Base-by-base conservation (phyloP, 2,329 filamentous ascomycete species). In the Paracamarosporium sp. region DNA sequence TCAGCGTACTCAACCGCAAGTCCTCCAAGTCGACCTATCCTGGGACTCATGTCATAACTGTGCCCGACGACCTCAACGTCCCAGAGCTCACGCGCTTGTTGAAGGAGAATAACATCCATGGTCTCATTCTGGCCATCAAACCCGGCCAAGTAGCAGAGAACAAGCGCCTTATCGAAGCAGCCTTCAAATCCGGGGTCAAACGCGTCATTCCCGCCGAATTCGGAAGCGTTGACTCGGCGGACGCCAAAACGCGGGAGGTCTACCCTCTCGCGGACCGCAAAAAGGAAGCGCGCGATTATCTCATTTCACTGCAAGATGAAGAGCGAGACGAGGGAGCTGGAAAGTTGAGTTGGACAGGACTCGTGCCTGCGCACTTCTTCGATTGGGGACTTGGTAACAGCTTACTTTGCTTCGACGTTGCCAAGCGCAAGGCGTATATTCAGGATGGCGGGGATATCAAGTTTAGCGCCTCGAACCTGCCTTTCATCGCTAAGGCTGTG, bases 201-300 rank as follows among this genome's bases (percentile, higher is more conserved):
- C 80, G 86, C 5, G 85, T 87, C 61, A 84, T 88, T 7, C 86
- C 86, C 0, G 85, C 85, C 17, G 88, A 90, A 55, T 90, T 84
- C 60, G 82, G 77, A 11, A 74, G 71, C 54, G 80, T 77, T 65
- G 81, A 76, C 61, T 79, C 67, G 55, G 79, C 70, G 40, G 79
- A 69, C 70, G 74, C 54, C 61, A 75, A 55, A 65, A 80, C 60
- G 50, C 75, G 76, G 35, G 70, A 77, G 20, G 65, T 80, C 1
- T 75, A 89, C 1, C 82, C 86, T 1, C 71, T 87, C 1, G 87
- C 86, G 65, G 75, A 70, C 28, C 72, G 75, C 56, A 90, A 90
- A 60, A 71, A 73, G 38, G 60, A 52, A 0, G 66, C 75, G 35
- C 71, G 77, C 8, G 70, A 74, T 27, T 70, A 78, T 33, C 64